phyloP scores from a whole-genome alignment of 352 stramenopile genomes.

The Globisporangium takayamanum region DNA sequence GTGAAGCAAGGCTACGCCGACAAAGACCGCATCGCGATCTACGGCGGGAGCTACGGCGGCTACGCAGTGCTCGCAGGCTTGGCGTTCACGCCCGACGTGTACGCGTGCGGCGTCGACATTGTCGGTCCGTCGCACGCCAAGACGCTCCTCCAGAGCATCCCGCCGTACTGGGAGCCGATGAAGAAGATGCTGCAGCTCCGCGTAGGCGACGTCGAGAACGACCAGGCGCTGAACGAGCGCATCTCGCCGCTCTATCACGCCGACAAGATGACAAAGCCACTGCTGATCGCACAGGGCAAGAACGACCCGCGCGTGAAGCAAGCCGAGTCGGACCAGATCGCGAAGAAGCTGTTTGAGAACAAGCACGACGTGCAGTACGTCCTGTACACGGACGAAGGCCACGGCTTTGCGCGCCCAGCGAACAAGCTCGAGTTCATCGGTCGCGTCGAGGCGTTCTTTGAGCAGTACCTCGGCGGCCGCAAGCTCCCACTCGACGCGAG shows the following conservation, averaged over 20 bases:
- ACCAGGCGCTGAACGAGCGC: conserved; percentile 26
- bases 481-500: conserved; percentile 14
- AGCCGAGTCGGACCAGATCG: conserved; percentile 66
- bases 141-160: conserved; percentile 36
- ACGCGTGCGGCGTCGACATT: conserved; percentile 71
- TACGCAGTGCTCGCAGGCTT: conserved; percentile 64
- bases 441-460: conserved; percentile 31
- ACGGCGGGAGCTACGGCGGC: conserved; percentile 66
- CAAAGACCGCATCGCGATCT: conserved; percentile 34
- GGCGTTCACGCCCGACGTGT: conserved; percentile 77
- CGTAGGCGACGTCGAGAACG: conserved; percentile 32
- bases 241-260: conserved; percentile 71
- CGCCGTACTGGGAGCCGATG: conserved; percentile 35
- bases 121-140: conserved; percentile 45
- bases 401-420: conserved; percentile 56
- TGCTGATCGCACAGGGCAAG: conserved; percentile 74
- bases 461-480: conserved; percentile 27
- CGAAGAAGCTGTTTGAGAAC: conserved; percentile 54
- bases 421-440: conserved; percentile 69
- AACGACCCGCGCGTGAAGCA: conserved; percentile 79
- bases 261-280: conserved; percentile 64
- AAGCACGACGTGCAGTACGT: conserved; percentile 77
- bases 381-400: conserved; percentile 75
- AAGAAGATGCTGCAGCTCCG: conserved; percentile 34
- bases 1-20: conserved; percentile 56